phyloP scores from a whole-genome alignment of 108 stramenopile genomes.

The Aurantiochytrium sp. region DNA sequence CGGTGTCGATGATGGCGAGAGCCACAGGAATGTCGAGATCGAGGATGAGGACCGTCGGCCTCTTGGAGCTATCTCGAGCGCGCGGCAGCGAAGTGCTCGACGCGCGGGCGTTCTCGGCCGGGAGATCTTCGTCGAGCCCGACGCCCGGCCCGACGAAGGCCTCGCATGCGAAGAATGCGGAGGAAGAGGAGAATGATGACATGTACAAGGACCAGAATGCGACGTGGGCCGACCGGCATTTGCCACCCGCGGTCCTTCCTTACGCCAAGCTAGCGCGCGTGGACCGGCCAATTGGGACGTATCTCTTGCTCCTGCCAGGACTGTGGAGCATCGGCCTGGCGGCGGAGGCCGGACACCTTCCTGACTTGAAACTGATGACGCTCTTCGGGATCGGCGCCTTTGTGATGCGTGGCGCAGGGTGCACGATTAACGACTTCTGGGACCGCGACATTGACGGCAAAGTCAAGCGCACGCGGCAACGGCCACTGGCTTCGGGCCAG shows the following conservation, averaged over 20 bases:
- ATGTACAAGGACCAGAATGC: constrained; percentile 32
- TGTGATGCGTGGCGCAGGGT: constrained; percentile 89
- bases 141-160: no score
- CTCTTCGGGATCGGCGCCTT: constrained; percentile 70
- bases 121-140: no score
- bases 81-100: no score
- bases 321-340: constrained; percentile 56
- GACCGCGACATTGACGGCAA: constrained; percentile 77
- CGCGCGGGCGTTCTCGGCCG: no score
- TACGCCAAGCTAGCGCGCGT: constrained; percentile 34
- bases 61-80: no score
- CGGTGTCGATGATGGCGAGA: no score
- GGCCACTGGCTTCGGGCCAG: constrained; percentile 80
- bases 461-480: constrained; percentile 73
- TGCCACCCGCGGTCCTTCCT: neutral
- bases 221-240: constrained; percentile 33
- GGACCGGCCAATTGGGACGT: constrained; percentile 40
- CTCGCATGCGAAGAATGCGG: no score
- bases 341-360: constrained; percentile 40
- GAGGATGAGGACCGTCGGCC: no score
- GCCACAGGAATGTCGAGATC: no score
- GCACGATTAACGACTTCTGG: constrained; percentile 98
- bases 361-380: constrained; percentile 41
- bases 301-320: constrained; percentile 49
- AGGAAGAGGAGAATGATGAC: no score